Evolutionary conservation across 805 yeast species (phyloP).

Genomic region (Metschnikowia anglica): DNA sequence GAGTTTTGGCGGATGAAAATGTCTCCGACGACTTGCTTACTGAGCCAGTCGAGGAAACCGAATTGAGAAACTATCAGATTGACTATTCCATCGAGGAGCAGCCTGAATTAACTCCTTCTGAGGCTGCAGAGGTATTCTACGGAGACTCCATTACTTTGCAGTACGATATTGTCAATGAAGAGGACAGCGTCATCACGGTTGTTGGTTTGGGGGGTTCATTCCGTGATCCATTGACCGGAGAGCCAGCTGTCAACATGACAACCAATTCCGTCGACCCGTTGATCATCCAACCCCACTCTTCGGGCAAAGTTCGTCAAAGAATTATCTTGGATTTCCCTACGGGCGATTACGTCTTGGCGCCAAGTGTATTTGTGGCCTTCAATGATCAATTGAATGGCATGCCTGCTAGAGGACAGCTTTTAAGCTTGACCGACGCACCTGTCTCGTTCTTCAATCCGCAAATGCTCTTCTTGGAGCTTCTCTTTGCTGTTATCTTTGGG

Average conservation of each 20-base stretch:
- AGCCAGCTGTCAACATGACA: slow-evolving; percentile 59
- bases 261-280: slow-evolving; percentile 64
- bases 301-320: slow-evolving; percentile 53
- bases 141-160: slow-evolving; percentile 54
- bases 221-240: slow-evolving; percentile 53
- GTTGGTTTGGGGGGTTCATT: slow-evolving; percentile 72
- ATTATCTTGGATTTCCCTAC: slow-evolving; percentile 59
- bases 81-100: slow-evolving; percentile 49
- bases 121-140: slow-evolving; percentile 43
- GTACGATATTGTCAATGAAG: slow-evolving; percentile 57
- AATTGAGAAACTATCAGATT: slow-evolving; percentile 40
- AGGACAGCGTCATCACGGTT: slow-evolving; percentile 45
- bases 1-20: slow-evolving; percentile 10
- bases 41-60: slow-evolving; percentile 10
- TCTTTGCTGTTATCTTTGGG: slow-evolving; percentile 36
- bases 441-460: slow-evolving; percentile 73
- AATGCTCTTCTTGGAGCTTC: slow-evolving; percentile 58
- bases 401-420: slow-evolving; percentile 56
- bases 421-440: slow-evolving; percentile 60
- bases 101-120: slow-evolving; percentile 38
- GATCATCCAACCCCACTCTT: slow-evolving; percentile 48
- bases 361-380: slow-evolving; percentile 54
- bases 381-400: slow-evolving; percentile 52
- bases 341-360: slow-evolving; percentile 56
- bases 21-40: slow-evolving; percentile 12